A percentile compares a stretch with the other conserved stretches of the same genome.
Evolutionary conservation across 139 green algal species (phyloP).

Genomic region (Coccomyxa sp.): DNA sequence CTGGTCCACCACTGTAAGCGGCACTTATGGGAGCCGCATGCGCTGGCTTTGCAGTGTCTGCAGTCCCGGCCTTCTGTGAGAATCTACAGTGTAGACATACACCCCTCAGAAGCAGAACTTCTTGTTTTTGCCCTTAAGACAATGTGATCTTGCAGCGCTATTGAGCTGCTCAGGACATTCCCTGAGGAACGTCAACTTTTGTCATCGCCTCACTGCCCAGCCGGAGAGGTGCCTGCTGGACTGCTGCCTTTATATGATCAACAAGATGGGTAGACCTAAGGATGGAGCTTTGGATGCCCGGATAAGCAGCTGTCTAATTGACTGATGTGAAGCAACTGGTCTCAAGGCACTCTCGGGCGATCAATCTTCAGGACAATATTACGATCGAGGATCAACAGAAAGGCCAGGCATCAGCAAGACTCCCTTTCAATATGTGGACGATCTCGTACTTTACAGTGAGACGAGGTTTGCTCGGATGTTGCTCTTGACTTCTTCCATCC

Average conservation of each 20-base stretch:
- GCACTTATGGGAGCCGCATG: too few relatives aligned
- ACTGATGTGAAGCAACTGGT: not conserved
- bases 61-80: too few relatives aligned
- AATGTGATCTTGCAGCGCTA: too few relatives aligned
- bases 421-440: not conserved
- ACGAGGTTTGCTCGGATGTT: not conserved
- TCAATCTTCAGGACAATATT: not conserved
- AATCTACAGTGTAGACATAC: too few relatives aligned
- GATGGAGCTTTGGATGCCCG: not conserved
- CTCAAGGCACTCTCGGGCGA: not conserved
- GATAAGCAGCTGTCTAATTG: not conserved
- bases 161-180: too few relatives aligned
- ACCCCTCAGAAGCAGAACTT: too few relatives aligned
- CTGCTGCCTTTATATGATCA: not conserved
- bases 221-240: too few relatives aligned
- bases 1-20: too few relatives aligned
- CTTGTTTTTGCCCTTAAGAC: too few relatives aligned
- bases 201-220: too few relatives aligned
- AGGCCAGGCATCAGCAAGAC: not conserved
- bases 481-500: not conserved
- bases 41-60: too few relatives aligned
- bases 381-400: not conserved
- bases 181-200: too few relatives aligned
- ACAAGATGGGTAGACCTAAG: not conserved
- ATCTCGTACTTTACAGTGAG: conserved; percentile 1